phyloP scores from a whole-genome alignment of 805 yeast species.

The Candida silvatica region DNA sequence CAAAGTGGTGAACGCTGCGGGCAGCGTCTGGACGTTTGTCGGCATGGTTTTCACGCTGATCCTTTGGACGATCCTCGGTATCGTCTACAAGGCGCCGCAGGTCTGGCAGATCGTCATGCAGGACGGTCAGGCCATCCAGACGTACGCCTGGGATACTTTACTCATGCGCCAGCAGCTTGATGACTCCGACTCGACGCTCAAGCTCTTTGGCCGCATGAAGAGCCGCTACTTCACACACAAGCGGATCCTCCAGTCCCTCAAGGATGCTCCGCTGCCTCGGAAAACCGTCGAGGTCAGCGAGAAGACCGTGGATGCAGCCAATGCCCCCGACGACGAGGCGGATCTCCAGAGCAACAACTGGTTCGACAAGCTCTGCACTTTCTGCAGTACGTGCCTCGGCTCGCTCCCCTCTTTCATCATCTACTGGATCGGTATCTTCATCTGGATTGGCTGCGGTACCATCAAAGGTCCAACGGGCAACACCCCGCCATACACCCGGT shows the following conservation, averaged over 20 bases:
- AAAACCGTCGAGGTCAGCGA: slow-evolving; percentile 8
- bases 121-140: slow-evolving; percentile 31
- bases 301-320: neutral
- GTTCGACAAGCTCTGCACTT: slow-evolving; percentile 27
- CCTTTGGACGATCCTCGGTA: slow-evolving; percentile 16
- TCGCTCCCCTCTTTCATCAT: slow-evolving; percentile 23
- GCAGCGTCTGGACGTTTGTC: slow-evolving; percentile 15
- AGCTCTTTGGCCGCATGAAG: slow-evolving; percentile 18
- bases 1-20: slow-evolving; percentile 10
- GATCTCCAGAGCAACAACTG: slow-evolving; percentile 19
- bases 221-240: slow-evolving; percentile 21
- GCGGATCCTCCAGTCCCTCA: slow-evolving; percentile 6
- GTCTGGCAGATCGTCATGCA: slow-evolving; percentile 34
- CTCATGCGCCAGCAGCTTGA: slow-evolving; percentile 30
- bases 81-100: slow-evolving; percentile 21
- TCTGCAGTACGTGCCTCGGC: slow-evolving; percentile 21
- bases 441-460: slow-evolving; percentile 31
- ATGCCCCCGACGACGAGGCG: slow-evolving; percentile 1
- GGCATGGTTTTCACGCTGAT: slow-evolving; percentile 18
- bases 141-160: slow-evolving; percentile 32
- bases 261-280: neutral
- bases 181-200: slow-evolving; percentile 21
- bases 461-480: slow-evolving; percentile 10
- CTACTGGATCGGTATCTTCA: slow-evolving; percentile 30
- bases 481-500: slow-evolving; percentile 5